Evolutionary conservation across 2,329 filamentous ascomycete genomes (phyloP).

Genomic region (Colletotrichum chrysophilum): DNA sequence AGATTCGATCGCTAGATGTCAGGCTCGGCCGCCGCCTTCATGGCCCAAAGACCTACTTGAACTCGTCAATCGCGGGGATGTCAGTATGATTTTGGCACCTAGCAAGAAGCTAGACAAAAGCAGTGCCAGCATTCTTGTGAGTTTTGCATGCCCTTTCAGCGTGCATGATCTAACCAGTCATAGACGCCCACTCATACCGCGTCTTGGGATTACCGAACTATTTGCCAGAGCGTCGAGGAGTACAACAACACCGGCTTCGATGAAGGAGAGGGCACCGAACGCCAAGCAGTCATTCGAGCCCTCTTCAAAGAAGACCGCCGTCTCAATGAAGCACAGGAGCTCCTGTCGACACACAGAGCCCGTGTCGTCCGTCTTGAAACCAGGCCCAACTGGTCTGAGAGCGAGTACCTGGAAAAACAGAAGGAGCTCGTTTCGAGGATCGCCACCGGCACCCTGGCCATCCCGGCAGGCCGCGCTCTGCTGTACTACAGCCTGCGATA

Average conservation of each 20-base stretch:
- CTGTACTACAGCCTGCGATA: conserved; percentile 87
- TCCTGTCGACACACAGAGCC: conserved; percentile 85
- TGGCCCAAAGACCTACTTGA: conserved; percentile 77
- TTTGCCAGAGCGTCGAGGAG: conserved; percentile 72
- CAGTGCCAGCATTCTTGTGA: conserved; percentile 48
- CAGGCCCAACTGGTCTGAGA: conserved; percentile 80
- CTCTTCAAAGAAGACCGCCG: conserved; percentile 93
- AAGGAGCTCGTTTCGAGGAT: conserved; percentile 88
- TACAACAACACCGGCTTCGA: conserved; percentile 68
- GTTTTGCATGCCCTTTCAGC: conserved; percentile 18
- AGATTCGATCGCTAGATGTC: conserved; percentile 84
- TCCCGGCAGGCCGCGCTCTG: conserved; percentile 86
- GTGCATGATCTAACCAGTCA: conserved; percentile 27
- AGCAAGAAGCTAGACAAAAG: conserved; percentile 40
- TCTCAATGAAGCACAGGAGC: conserved; percentile 80
- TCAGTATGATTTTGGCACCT: conserved; percentile 68
- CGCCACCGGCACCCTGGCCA: conserved; percentile 85
- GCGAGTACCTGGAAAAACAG: conserved; percentile 88
- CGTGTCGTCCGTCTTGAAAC: conserved; percentile 79
- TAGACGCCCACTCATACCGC: conserved; percentile 69
- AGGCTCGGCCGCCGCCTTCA: conserved; percentile 77
- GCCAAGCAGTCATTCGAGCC: conserved; percentile 80
- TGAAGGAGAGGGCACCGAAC: conserved; percentile 82
- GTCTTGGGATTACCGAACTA: conserved; percentile 76
- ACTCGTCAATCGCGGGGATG: conserved; percentile 81